Conservation (phyloP, 116 monocot species). For the Iris pallida region DNA sequence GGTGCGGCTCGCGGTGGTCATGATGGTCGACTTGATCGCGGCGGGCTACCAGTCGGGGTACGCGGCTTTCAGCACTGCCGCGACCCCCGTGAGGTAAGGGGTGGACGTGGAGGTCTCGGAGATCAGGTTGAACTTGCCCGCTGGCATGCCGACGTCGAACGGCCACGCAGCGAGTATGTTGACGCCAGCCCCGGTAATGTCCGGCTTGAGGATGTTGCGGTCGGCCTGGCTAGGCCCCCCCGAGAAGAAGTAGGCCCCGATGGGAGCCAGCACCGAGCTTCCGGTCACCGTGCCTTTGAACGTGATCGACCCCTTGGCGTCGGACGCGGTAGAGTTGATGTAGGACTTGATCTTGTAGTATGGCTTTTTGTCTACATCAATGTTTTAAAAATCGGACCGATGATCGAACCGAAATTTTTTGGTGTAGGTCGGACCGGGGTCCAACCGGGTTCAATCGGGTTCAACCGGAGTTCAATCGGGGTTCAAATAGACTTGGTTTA, state of each 20-base stretch:
- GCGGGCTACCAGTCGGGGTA: constrained; percentile 2
- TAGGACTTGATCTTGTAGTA: no score
- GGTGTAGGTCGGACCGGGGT: no score
- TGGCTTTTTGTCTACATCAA: no score
- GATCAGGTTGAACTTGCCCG: not conserved
- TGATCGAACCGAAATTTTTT: no score
- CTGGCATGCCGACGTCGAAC: not conserved
- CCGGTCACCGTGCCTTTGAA: no score
- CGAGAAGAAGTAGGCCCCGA: not conserved
- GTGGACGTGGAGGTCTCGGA: constrained; percentile 1
- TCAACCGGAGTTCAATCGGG: no score
- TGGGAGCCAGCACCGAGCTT: no score
- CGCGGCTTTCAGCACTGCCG: not conserved
- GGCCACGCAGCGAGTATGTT: not conserved
- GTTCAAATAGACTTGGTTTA: no score
- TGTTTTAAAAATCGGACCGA: no score
- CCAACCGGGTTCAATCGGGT: no score
- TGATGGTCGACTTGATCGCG: constrained; percentile 3
- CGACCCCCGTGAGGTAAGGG: constrained; percentile 3
- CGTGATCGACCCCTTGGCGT: no score
- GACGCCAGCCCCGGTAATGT: constrained; percentile 2
- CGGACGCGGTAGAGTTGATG: no score
- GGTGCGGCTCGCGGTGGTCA: constrained; percentile 7
- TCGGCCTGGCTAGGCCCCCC: not conserved
- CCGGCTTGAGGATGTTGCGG: not conserved